Percentiles rank a stretch among this genome's conserved stretches.
Conservation (phyloP, 257 asterid species). For the Cynanchum wilfordii region DNA sequence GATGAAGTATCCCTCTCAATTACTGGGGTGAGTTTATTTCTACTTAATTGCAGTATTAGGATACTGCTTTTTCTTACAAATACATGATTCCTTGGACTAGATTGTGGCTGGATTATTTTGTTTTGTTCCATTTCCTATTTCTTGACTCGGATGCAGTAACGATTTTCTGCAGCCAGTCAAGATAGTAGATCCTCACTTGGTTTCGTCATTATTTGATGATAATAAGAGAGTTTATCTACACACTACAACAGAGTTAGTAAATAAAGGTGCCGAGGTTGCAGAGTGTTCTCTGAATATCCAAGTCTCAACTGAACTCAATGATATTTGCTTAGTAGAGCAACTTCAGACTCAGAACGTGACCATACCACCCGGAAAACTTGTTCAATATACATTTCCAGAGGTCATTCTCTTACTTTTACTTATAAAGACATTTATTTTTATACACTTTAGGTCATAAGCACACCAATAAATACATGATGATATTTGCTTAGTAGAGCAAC, state of each 20-base stretch:
- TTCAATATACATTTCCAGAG: slow-evolving; percentile 76
- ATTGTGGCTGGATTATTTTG: not conserved
- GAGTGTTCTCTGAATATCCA: slow-evolving; percentile 81
- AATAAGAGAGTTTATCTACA: slow-evolving; percentile 70
- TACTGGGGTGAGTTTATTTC: slow-evolving; percentile 71
- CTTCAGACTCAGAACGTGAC: slow-evolving; percentile 54
- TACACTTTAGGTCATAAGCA: not conserved
- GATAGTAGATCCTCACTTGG: slow-evolving; percentile 92
- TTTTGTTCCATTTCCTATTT: slow-evolving; percentile 13
- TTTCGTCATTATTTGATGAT: slow-evolving; percentile 67
- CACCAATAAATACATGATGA: not conserved
- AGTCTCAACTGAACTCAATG: slow-evolving; percentile 71
- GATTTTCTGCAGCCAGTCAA: slow-evolving; percentile 86
- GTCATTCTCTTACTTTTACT: slow-evolving; percentile 37
- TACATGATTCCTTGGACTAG: no score
- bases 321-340: slow-evolving; percentile 56
- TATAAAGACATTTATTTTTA: not conserved
- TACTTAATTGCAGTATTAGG: not conserved
- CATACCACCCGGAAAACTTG: slow-evolving; percentile 56
- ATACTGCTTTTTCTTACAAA: not conserved
- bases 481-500: not conserved
- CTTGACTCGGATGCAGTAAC: slow-evolving; percentile 21
- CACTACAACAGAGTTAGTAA: slow-evolving; percentile 66
- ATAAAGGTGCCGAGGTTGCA: slow-evolving; percentile 49
- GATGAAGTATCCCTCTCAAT: slow-evolving; percentile 87